phyloP scores from a whole-genome alignment of 768 basidiomycete genomes.

The Suillus lakei region DNA sequence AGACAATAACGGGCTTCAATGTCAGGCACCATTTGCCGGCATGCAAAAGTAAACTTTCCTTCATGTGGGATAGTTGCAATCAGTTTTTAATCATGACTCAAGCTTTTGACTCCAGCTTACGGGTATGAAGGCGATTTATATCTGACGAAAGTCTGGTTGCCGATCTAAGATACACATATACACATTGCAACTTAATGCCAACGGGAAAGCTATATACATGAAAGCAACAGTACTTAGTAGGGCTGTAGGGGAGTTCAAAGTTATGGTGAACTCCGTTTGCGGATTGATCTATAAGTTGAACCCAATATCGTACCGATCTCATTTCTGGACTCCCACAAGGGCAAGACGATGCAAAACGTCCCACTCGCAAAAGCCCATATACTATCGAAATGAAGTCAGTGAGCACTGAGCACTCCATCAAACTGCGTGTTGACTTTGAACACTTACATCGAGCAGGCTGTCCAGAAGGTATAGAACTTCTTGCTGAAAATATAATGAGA shows the following conservation, averaged over 20 bases:
- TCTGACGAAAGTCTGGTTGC: not conserved
- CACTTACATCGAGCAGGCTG: slow-evolving; percentile 42
- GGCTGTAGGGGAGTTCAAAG: not conserved
- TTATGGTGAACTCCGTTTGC: not conserved
- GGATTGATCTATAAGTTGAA: slow-evolving; percentile 16
- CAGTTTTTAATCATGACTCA: not conserved
- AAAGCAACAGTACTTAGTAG: too few species aligned
- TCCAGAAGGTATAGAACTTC: slow-evolving; percentile 44
- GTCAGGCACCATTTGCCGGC: slow-evolving; percentile 4
- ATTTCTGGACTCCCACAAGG: slow-evolving; percentile 40
- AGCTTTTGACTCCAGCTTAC: not conserved
- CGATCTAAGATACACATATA: not conserved
- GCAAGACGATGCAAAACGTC: slow-evolving; percentile 41
- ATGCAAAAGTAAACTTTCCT: not conserved
- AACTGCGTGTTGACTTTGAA: not conserved
- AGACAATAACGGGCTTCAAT: slow-evolving; percentile 31
- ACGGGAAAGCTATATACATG: not conserved
- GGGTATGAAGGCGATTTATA: not conserved
- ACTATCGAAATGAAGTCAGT: slow-evolving; percentile 21
- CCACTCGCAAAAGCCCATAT: slow-evolving; percentile 43
- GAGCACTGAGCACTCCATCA: not conserved
- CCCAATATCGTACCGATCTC: slow-evolving; percentile 35
- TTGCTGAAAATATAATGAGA: slow-evolving; percentile 41
- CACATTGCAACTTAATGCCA: not conserved
- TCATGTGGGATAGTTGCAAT: not conserved